Percentiles rank a stretch among this genome's conserved stretches.
phyloP scores from a whole-genome alignment of 129 eudicot genomes.

The sunflower (Helianthus annuus) region HanXRQr2.0-SUNRISE NC_035435.2:135684532-135685031 shows the following conservation, averaged over 20 bases:
- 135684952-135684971: conserved; percentile 60
- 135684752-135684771: conserved; percentile 56
- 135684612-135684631: conserved; percentile 16
- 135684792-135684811: neutral
- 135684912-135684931: too few relatives aligned
- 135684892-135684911: conserved; percentile 22
- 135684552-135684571: conserved; percentile 22
- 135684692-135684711: conserved; percentile 57
- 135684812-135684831: conserved; percentile 23
- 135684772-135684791: conserved; percentile 16
- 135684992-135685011: conserved; percentile 24
- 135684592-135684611: conserved; percentile 44
- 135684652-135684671: conserved; percentile 38
- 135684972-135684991: conserved; percentile 58
- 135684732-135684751: conserved; percentile 69
- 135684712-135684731: conserved; percentile 64
- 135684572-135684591: conserved; percentile 47
- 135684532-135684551: conserved; percentile 29
- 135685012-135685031: neutral
- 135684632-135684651: conserved; percentile 18
- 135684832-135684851: conserved; percentile 42
- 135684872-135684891: conserved; percentile 44
- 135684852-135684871: conserved; percentile 50
- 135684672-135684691: conserved; percentile 53
- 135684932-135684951: conserved; percentile 62